Evolutionary conservation across 768 basidiomycete genomes (phyloP), one percentile per base, ranked within the genome.

Genomic region (Boletus eberwhitei): DNA sequence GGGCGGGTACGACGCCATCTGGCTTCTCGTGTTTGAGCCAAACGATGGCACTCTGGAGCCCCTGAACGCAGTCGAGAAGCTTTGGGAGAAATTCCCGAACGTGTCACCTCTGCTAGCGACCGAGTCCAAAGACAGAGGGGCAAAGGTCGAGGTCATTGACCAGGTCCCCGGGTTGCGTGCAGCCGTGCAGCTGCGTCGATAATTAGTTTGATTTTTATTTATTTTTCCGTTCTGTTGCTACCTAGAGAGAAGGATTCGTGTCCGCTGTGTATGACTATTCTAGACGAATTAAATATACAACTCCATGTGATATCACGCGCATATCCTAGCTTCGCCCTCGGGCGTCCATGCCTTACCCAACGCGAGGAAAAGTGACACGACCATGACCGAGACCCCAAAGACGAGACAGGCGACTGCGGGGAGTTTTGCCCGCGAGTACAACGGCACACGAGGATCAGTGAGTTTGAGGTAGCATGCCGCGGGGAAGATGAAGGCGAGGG

Each of bases 1-100:
- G 49, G 97, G 97, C 11, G 97, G 97, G 2, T 98, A 90, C 70
- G 97, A 99, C 67, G 97, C 97, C 8, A 82, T 98, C 54, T 98
- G 94, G 93, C 75, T 99, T 6, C 81, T 99, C 16, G 82, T 94
- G 17, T 80, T 88, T 63, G 86, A 88, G 44, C 79, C 84, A 36
- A 62, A 73, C 57, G 70, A 73, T 45, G 71, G 74, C 39, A 71
- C 77, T 9, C 74, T 78, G 55, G 73, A 79, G 61, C 84, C 90
- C 3, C 66, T 83, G 24, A 69, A 77, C 31, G 80, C 82, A 22
- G 76, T 93, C 43, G 87, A 92, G 68, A 73, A 75, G 51, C 75
- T 85, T 7, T 93, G 91, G 91, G 74, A 75, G 50, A 71, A 64
- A 34, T 90, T 86, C 71, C 61, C 65, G 1, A 76, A 73, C 55